Percentiles rank a stretch among this genome's conserved stretches.
These are phyloP conservation scores for Hyphopichia khmerensis DNA, from an alignment of 1,139 yeast species.

Conservation along the genomic window DNA sequence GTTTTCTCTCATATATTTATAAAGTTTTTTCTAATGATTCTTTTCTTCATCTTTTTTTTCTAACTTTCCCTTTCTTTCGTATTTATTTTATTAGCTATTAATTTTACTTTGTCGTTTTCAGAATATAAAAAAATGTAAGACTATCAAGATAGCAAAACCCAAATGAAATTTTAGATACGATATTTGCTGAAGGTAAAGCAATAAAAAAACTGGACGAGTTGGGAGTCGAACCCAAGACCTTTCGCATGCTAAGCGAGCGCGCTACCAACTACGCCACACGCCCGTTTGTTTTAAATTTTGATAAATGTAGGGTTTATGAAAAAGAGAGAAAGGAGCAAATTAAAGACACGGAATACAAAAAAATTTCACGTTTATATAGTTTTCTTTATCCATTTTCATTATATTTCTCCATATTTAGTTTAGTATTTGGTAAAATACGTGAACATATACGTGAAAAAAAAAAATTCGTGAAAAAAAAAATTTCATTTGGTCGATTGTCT, in stretches of 20 bases:
- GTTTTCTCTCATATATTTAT: background rate
- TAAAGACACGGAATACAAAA: too few relatives aligned
- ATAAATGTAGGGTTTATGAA: background rate
- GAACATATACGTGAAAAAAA: too few relatives aligned
- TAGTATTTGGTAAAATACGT: too few relatives aligned
- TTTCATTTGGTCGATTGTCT: too few relatives aligned
- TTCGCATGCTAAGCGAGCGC: slow-evolving; percentile 90
- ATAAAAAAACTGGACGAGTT: slow-evolving; percentile 66
- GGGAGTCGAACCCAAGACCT: slow-evolving; percentile 91
- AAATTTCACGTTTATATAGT: too few relatives aligned
- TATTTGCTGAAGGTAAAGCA: too few relatives aligned
- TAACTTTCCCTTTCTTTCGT: background rate
- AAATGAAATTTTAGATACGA: too few relatives aligned
- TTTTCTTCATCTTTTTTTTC: background rate
- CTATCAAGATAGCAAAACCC: too few relatives aligned
- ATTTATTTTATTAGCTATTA: background rate
- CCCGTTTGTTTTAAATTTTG: slow-evolving; percentile 37
- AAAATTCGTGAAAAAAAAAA: too few relatives aligned
- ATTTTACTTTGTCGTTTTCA: background rate
- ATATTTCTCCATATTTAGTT: too few relatives aligned
- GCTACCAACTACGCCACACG: slow-evolving; percentile 94
- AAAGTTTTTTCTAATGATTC: background rate
- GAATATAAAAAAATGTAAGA: too few relatives aligned
- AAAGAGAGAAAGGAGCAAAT: background rate
- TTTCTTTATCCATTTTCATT: too few relatives aligned